Evolutionary conservation across 768 basidiomycete genomes (phyloP), one percentile per base, ranked within the genome.

Genomic region (Lentinula raphanica): DNA sequence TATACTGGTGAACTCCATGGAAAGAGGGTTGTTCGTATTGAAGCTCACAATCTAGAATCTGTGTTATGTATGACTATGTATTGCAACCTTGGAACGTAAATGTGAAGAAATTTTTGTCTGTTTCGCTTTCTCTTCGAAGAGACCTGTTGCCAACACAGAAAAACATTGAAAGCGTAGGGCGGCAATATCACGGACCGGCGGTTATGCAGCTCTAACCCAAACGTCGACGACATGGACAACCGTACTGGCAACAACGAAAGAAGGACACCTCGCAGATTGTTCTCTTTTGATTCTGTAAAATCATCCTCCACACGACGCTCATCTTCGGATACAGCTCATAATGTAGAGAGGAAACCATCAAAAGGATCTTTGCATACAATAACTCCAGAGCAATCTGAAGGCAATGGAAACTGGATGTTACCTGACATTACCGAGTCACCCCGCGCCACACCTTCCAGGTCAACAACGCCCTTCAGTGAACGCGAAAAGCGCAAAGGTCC

Each of bases 211-310:
- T 45, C 44, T 19, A 8, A 21, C 8, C 7, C 19, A 27, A n/a
- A n/a, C n/a, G n/a, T n/a, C n/a, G n/a, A 19, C 25, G 25, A 45
- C 44, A 56, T 56, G 40, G 28, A 56, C 6, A 56, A 25, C 21
- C 48, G 27, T n/a, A n/a, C n/a, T n/a, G 48, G 48, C 27, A 49
- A 15, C 28, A 38, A 27, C 27, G 59, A 60, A 54, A 67, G 62
- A 54, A 60, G 59, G 23, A 54, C 60, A 49, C 58, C 64, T 21
- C 63, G 63, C 55, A 65, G 68, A 38, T 54, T 71, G 5, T 62
- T 71, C 45, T 68, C 69, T 7, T 69, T 68, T 40, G 69, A 71
- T 35, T 44, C 59, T 44, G 40, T 67, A 15, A 65, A 67, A 46
- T 58, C 56, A 5, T 49, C 23, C 35, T 39, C 51, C 28, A 50